Percentiles rank a stretch among this genome's conserved stretches.
phyloP scores from a whole-genome alignment of 2,329 filamentous ascomycete genomes.

The Arthrobotrys sphaeroides region DNA sequence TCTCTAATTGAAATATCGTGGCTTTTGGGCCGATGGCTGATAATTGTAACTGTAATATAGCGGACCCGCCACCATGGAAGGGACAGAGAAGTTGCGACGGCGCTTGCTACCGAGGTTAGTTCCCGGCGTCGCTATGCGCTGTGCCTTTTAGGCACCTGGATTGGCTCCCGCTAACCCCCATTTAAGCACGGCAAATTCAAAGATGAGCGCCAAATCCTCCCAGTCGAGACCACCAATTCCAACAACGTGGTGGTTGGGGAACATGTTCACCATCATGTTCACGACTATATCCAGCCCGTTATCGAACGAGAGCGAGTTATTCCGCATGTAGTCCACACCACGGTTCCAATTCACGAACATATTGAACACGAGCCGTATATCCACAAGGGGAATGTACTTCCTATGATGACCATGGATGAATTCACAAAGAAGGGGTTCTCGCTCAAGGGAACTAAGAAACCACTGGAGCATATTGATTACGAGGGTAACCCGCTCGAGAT shows the following conservation, averaged over 20 bases:
- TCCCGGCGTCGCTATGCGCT: conserved; percentile 56
- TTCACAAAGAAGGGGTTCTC: conserved; percentile 63
- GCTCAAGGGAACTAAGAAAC: conserved; percentile 50
- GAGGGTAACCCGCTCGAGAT: conserved; percentile 58
- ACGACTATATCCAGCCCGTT: conserved; percentile 76
- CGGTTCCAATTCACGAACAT: conserved; percentile 75
- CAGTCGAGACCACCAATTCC: conserved; percentile 28
- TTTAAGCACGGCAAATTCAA: conserved; percentile 37
- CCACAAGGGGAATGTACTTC: conserved; percentile 72
- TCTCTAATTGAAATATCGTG: too few relatives aligned
- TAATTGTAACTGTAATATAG: not conserved
- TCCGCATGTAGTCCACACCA: conserved; percentile 75
- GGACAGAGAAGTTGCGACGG: conserved; percentile 27
- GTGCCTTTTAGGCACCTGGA: not conserved
- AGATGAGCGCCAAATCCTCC: conserved; percentile 35
- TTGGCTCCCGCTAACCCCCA: not conserved
- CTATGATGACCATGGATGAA: conserved; percentile 72
- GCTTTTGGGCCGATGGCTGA: not conserved
- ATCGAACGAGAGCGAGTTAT: conserved; percentile 75
- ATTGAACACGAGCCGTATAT: conserved; percentile 74
- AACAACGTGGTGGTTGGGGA: conserved; percentile 68
- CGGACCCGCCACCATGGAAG: conserved; percentile 39
- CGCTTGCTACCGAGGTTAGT: conserved; percentile 54
- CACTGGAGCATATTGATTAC: conserved; percentile 36
- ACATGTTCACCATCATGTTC: conserved; percentile 73